phyloP scores from a whole-genome alignment of 805 yeast species.

The Komagataella mondaviorum region DNA sequence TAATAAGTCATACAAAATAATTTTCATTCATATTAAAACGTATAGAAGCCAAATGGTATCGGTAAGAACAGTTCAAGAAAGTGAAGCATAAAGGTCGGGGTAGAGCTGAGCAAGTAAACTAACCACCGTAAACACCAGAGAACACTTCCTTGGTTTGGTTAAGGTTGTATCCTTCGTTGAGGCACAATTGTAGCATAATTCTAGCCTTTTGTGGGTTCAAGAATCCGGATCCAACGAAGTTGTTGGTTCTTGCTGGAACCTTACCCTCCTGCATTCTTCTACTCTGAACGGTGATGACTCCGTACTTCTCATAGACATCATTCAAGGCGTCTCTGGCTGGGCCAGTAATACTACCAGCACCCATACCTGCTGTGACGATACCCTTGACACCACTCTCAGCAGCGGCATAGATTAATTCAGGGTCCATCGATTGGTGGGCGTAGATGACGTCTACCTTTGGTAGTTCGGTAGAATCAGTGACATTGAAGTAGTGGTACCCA shows the following conservation, averaged over 20 bases:
- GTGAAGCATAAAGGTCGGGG: neutral
- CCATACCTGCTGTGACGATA: conserved; percentile 57
- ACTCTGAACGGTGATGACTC: conserved; percentile 46
- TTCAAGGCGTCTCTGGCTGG: conserved; percentile 30
- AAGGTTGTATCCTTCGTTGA: neutral
- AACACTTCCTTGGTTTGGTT: neutral
- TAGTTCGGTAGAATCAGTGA: conserved; percentile 9
- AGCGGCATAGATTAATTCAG: conserved; percentile 30
- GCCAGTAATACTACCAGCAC: conserved; percentile 53
- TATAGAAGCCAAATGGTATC: neutral
- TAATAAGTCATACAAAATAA: conserved; percentile 1
- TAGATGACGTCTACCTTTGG: conserved; percentile 40
- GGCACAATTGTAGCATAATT: conserved; percentile 40
- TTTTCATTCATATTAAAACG: too few species aligned
- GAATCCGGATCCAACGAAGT: conserved; percentile 45
- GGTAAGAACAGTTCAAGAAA: neutral
- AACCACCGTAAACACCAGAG: conserved; percentile 1
- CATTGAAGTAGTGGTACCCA: conserved; percentile 29
- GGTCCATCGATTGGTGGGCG: conserved; percentile 47
- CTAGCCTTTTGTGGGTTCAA: conserved; percentile 54
- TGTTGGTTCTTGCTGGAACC: conserved; percentile 35
- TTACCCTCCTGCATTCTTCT: conserved; percentile 61
- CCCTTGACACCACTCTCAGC: conserved; percentile 34
- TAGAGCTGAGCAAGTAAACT: neutral
- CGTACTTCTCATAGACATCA: conserved; percentile 21